Conservation (phyloP, 2,329 filamentous ascomycete species). For the Diaporthe citrichinensis region DNA sequence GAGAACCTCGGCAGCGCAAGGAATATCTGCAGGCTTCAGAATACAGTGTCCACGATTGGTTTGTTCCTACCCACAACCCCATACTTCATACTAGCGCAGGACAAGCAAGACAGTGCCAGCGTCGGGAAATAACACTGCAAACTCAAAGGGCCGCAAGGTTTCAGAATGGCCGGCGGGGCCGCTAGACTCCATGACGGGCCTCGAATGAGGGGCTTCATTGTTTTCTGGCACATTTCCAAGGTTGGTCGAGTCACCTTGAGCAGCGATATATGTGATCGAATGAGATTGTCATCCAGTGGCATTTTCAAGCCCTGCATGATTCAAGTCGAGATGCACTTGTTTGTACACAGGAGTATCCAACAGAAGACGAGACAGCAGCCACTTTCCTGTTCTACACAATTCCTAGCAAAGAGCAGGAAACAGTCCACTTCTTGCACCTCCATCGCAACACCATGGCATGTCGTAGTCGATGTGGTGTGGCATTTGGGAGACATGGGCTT, state of each 20-base stretch:
- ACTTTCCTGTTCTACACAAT: too few relatives aligned
- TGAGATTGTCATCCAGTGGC: not conserved
- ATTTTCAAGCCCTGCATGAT: not conserved
- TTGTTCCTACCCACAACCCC: slow-evolving; percentile 17
- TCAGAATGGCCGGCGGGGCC: not conserved
- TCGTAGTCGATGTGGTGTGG: not conserved
- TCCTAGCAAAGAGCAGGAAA: not conserved
- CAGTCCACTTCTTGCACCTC: not conserved
- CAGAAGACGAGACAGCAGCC: not conserved
- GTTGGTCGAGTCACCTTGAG: not conserved
- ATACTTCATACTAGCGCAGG: slow-evolving; percentile 19
- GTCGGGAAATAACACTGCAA: not conserved
- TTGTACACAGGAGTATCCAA: not conserved
- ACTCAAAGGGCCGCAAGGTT: slow-evolving; percentile 7
- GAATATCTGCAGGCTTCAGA: slow-evolving; percentile 9
- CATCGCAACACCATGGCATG: not conserved
- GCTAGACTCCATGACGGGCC: not conserved
- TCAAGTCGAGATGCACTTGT: not conserved
- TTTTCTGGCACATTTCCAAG: not conserved
- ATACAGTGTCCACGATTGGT: slow-evolving; percentile 11
- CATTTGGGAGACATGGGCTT: not conserved
- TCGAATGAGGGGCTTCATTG: not conserved
- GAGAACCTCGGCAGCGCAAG: slow-evolving; percentile 18
- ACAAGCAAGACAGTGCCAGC: slow-evolving; percentile 1
- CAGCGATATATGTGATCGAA: not conserved